Evolutionary conservation across 345 rosid species (phyloP).

Genomic region (Eucalyptus marginata): DNA sequence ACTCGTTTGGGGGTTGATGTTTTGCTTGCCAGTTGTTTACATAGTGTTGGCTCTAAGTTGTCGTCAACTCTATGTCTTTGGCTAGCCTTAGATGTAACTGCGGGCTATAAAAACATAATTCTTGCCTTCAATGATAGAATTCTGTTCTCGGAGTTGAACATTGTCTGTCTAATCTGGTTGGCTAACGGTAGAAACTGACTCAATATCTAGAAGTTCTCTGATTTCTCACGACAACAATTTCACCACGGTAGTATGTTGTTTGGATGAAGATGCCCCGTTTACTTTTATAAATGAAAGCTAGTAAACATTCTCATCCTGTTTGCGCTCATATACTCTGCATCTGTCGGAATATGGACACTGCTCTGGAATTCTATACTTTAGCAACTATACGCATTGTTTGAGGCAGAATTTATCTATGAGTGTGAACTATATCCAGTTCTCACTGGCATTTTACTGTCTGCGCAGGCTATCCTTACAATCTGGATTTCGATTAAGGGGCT

Average conservation of each 20-base stretch:
- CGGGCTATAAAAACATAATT: not conserved
- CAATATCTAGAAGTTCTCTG: not conserved
- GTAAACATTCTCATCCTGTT: not conserved
- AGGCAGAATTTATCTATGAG: not conserved
- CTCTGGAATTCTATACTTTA: not conserved
- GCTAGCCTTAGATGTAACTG: not conserved
- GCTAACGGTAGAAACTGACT: not conserved
- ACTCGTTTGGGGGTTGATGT: not conserved
- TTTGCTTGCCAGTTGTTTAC: not conserved
- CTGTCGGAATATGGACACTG: not conserved
- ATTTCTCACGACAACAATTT: not conserved
- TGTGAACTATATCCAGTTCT: not conserved
- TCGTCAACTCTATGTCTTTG: not conserved
- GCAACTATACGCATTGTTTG: not conserved
- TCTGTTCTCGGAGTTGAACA: too few species aligned
- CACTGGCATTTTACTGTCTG: not conserved
- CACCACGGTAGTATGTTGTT: not conserved
- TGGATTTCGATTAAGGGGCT: slow-evolving; percentile 95
- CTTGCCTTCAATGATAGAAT: not conserved
- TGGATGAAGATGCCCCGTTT: not conserved
- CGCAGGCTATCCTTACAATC: slow-evolving; percentile 89
- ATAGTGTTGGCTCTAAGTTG: not conserved
- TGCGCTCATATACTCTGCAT: not conserved
- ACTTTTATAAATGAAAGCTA: not conserved
- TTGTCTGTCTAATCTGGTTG: not conserved